Base-by-base conservation (phyloP, 2,329 filamentous ascomycete species). In the Microsporum canis region DNA sequence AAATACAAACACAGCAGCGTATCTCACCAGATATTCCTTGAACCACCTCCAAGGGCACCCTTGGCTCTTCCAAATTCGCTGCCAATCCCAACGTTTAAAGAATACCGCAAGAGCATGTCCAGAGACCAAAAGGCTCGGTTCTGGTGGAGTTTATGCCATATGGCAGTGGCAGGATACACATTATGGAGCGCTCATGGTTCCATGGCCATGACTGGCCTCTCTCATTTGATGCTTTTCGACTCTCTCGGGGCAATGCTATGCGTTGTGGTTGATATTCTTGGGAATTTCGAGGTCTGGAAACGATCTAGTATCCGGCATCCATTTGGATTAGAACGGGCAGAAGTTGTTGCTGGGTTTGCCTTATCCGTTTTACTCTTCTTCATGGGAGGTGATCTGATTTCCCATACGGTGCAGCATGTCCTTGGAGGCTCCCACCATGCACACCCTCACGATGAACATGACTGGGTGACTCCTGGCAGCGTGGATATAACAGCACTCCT, bases 281-380 rank as follows among this genome's bases (percentile, higher is more conserved):
- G 89, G 58, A 99, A 99, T 73, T 99, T 99, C 69, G 94, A 99
- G 72, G 91, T 97, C 45, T 99, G 94, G 94, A 89, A 90, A 65
- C 84, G 92, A 55, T 92, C 89, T 67, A 95, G 87, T 66, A 88
- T 99, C 67, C 86, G 91, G 29, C 91, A 99, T 74, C 94, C 94
- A 0, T 99, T 99, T 71, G 91, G 83, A 2, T 82, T 99, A 29
- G 90, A 96, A 76, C 84, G 94, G 60, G 88, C 89, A 62, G 94
- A 99, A 74, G 92, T 99, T 3, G 83, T 99, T 14, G 91, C 91
- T 39, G 94, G 94, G 17, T 96, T 99, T 66, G 94, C 91, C 63
- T 90, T 97, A 85, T 95, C 91, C 58, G 88, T 99, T 43, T 90
- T 96, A 64, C 83, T 99, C 10, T 83, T 96, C n/a, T 99, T 99